Conservation (phyloP, 345 rosid genomes). For the Mangifera indica region DNA sequence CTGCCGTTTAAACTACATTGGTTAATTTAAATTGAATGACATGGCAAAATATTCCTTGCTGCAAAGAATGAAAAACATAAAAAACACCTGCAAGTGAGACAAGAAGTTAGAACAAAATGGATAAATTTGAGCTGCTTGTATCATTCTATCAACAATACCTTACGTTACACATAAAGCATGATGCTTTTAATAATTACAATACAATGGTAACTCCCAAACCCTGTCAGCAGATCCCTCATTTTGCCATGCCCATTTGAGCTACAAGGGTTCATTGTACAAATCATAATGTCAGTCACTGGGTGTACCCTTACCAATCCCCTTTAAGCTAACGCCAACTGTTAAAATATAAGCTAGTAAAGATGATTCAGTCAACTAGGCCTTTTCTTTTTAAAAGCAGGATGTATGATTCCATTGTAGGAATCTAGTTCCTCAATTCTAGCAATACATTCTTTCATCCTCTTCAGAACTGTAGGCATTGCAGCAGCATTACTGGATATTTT, state of each 20-base stretch:
- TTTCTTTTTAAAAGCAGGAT: slow-evolving; percentile 49
- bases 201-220: slow-evolving; percentile 9
- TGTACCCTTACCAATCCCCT: slow-evolving; percentile 1
- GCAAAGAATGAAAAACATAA: no score
- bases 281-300: not conserved
- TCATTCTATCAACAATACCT: slow-evolving; percentile 7
- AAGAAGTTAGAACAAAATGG: not conserved
- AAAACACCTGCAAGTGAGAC: not conserved
- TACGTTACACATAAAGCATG: slow-evolving; percentile 19
- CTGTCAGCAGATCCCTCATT: not conserved
- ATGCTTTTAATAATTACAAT: slow-evolving; percentile 17
- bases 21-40: no score
- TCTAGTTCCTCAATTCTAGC: slow-evolving; percentile 49
- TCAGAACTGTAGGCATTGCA: slow-evolving; percentile 44
- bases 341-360: not conserved
- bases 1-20: no score
- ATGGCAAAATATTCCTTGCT: no score
- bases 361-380: slow-evolving; percentile 25
- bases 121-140: not conserved
- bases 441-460: slow-evolving; percentile 60
- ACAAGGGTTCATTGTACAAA: slow-evolving; percentile 14
- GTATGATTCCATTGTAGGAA: slow-evolving; percentile 42
- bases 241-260: no score
- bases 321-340: not conserved
- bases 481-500: slow-evolving; percentile 44